phyloP scores from a whole-genome alignment of 2,329 filamentous ascomycete species.

The Phyllosticta paracitricarpa region DNA sequence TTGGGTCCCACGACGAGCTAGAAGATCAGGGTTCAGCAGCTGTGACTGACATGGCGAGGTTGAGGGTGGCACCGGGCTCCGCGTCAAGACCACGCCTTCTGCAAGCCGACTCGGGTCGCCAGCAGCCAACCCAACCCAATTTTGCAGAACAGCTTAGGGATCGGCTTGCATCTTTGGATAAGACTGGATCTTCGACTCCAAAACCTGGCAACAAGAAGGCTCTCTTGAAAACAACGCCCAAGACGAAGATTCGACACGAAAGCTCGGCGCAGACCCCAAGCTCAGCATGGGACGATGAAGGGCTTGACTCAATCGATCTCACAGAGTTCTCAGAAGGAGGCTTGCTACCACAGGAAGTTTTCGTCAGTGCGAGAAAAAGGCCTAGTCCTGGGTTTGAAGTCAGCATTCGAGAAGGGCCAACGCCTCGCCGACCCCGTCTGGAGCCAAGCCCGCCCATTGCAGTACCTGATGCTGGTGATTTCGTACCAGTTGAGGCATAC shows the following conservation, averaged over 20 bases:
- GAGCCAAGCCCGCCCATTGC: not conserved
- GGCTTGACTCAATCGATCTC: constrained; percentile 26
- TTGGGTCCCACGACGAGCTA: not conserved
- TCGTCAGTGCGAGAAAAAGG: not conserved
- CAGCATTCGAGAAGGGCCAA: constrained; percentile 13
- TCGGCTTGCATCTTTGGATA: not conserved
- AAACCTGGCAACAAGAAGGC: not conserved
- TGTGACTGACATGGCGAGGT: constrained; percentile 31
- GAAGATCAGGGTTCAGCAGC: not conserved
- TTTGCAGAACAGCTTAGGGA: not conserved
- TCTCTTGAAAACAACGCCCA: not conserved
- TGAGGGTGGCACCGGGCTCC: constrained; percentile 34
- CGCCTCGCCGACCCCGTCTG: not conserved
- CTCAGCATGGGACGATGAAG: not conserved
- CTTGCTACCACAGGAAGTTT: not conserved
- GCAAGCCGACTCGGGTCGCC: constrained; percentile 10
- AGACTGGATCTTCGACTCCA: constrained; percentile 2
- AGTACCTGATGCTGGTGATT: constrained; percentile 9
- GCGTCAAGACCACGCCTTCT: constrained; percentile 28
- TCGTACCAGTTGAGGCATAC: constrained; percentile 2
- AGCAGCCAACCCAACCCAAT: not conserved
- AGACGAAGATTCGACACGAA: not conserved
- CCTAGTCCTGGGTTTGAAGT: constrained; percentile 17
- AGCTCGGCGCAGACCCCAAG: not conserved
- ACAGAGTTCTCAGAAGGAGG: constrained; percentile 20